phyloP scores from a whole-genome alignment of 2,329 filamentous ascomycete genomes.

The Neonectria sp. region DNA sequence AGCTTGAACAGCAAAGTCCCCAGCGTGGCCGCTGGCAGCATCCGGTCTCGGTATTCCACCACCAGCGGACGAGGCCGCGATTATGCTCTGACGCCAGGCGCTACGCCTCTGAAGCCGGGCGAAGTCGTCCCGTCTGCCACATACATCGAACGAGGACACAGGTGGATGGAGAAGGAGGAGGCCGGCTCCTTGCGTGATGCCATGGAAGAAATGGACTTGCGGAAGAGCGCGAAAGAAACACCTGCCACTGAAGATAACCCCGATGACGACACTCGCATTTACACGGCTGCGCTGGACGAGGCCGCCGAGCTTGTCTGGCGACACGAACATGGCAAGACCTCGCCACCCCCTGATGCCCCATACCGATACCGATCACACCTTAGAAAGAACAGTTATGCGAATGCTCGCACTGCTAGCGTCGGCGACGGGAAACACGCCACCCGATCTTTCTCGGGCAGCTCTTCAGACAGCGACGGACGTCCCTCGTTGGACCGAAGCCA shows the following conservation, averaged over 20 bases:
- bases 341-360: slow-evolving; percentile 73
- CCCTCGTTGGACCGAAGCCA: slow-evolving; percentile 44
- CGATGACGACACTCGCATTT: slow-evolving; percentile 74
- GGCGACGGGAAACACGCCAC: slow-evolving; percentile 61
- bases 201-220: slow-evolving; percentile 80
- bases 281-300: slow-evolving; percentile 81
- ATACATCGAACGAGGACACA: slow-evolving; percentile 81
- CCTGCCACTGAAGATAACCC: slow-evolving; percentile 39
- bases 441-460: slow-evolving; percentile 68
- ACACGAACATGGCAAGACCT: slow-evolving; percentile 73
- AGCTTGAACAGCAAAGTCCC: slow-evolving; percentile 53
- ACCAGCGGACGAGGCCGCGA: slow-evolving; percentile 62
- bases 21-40: slow-evolving; percentile 61
- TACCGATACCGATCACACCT: slow-evolving; percentile 79
- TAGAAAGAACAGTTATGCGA: slow-evolving; percentile 79
- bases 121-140: slow-evolving; percentile 76
- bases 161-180: slow-evolving; percentile 88
- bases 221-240: slow-evolving; percentile 51
- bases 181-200: slow-evolving; percentile 78
- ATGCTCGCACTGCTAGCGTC: slow-evolving; percentile 74
- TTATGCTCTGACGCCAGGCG: slow-evolving; percentile 63
- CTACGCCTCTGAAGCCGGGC: slow-evolving; percentile 67
- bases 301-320: slow-evolving; percentile 85
- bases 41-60: slow-evolving; percentile 66
- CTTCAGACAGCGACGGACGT: slow-evolving; percentile 62